phyloP scores from a whole-genome alignment of 495 filamentous ascomycete species.

The Aspergillus biplanus region DNA sequence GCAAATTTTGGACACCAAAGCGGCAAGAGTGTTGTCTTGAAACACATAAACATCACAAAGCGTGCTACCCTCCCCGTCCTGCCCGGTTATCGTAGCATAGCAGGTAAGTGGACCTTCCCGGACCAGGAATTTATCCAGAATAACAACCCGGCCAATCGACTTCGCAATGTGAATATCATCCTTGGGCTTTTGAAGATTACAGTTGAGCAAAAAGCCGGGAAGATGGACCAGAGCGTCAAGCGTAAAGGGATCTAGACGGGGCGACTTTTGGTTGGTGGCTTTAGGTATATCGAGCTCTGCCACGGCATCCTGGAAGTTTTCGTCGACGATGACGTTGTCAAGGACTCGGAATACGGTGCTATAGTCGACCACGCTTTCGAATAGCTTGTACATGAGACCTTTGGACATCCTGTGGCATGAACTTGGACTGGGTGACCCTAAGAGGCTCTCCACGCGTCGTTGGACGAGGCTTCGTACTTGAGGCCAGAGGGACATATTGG shows the following conservation, averaged over 20 bases:
- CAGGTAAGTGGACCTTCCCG: background rate
- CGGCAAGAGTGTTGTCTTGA: background rate
- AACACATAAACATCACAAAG: slow-evolving; percentile 2
- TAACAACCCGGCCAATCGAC: background rate
- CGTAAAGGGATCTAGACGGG: background rate
- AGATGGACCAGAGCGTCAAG: slow-evolving; percentile 14
- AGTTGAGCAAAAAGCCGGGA: slow-evolving; percentile 17
- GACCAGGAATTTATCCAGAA: background rate
- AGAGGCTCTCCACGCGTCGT: slow-evolving; percentile 5
- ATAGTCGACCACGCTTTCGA: slow-evolving; percentile 14
- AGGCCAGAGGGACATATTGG: slow-evolving; percentile 8
- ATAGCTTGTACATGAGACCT: slow-evolving; percentile 12
- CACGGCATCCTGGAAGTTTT: slow-evolving; percentile 5
- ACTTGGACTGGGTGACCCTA: background rate
- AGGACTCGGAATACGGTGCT: background rate
- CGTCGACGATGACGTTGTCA: background rate
- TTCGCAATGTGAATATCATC: slow-evolving; percentile 7
- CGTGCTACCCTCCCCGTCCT: background rate
- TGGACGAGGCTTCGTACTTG: slow-evolving; percentile 4
- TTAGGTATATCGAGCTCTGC: background rate
- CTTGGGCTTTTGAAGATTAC: background rate
- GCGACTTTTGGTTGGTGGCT: background rate
- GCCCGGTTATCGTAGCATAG: background rate
- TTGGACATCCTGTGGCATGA: background rate
- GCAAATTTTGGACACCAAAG: background rate